Evolutionary conservation across 2,329 filamentous ascomycete species (phyloP), one percentile per base, ranked within the genome.

Genomic region (Pseudocercospora fijiensis): DNA sequence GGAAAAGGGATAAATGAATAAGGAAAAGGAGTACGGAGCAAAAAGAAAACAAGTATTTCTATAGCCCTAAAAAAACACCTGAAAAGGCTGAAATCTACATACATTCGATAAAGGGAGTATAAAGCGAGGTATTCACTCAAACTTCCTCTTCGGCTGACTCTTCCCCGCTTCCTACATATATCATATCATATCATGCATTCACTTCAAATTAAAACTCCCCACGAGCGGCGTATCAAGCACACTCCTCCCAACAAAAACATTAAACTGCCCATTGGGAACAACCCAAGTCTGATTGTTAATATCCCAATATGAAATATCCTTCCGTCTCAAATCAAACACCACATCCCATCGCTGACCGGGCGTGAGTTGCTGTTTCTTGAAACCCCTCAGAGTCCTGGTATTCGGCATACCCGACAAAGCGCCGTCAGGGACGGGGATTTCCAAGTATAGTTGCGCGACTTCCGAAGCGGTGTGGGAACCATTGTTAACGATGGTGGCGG

Each of bases 241-340:
- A 64, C 72, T 76, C 69, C 71, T 73, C 11, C 83, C 82, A 33
- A 84, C 71, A 77, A 78, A 83, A 58, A 83, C 70, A 27, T 72
- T 75, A 67, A 80, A 84, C 55, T 72, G 67, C 18, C 76, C 80
- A 4, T 60, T 70, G 0, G 81, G 82, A 27, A 83, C 76, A 26
- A 82, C 76, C 83, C 83, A 85, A 63, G 82, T 78, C 77, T 85
- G 82, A 67, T 72, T 62, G 45, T 63, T 70, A 4, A 78, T 74
- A 65, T 84, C 80, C 83, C 83, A 85, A 24, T 82, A 80, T 60
- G 80, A 82, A 27, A 82, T 64, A 65, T 83, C 81, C 71, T 77
- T 78, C 65, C 77, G 72, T 59, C 78, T 77, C 57, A 83, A 66
- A 49, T 67, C 61, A 60, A 82, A 73, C 45, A 61, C 64, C 10